Conservation (phyloP, 805 yeast genomes). For the Priceomyces castillae region DNA sequence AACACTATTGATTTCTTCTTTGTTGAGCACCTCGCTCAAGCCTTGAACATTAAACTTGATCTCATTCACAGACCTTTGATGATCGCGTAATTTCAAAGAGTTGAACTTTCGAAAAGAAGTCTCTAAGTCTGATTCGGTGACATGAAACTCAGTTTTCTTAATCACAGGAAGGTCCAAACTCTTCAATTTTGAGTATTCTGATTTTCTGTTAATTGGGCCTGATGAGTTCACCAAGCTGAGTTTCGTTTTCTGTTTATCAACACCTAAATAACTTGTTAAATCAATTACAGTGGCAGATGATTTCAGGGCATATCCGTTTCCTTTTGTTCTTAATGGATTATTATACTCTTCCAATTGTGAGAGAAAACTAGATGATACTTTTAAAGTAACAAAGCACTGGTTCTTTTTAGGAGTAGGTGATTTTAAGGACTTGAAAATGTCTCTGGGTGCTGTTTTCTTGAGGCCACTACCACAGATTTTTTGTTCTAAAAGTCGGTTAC, state of each 20-base stretch:
- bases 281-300: neutral
- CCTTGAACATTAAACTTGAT: neutral
- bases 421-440: conserved; percentile 52
- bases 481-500: conserved; percentile 14
- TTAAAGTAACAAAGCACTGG: conserved; percentile 18
- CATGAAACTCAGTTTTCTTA: conserved; percentile 29
- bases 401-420: conserved; percentile 5
- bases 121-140: conserved; percentile 10
- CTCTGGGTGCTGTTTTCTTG: conserved; percentile 31
- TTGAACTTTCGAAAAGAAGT: neutral
- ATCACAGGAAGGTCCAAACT: conserved; percentile 32
- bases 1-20: neutral
- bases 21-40: neutral
- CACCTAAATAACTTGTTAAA: neutral
- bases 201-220: conserved; percentile 10
- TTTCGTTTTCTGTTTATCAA: neutral
- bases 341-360: conserved; percentile 23
- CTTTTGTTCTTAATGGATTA: conserved; percentile 29
- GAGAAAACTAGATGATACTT: conserved; percentile 22
- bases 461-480: conserved; percentile 17
- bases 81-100: neutral
- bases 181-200: conserved; percentile 19
- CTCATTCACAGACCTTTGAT: neutral
- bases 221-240: neutral
- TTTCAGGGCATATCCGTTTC: conserved; percentile 11